Evolutionary conservation across 495 filamentous ascomycete species (phyloP).

Genomic region (Talaromyces trachyspermus): DNA sequence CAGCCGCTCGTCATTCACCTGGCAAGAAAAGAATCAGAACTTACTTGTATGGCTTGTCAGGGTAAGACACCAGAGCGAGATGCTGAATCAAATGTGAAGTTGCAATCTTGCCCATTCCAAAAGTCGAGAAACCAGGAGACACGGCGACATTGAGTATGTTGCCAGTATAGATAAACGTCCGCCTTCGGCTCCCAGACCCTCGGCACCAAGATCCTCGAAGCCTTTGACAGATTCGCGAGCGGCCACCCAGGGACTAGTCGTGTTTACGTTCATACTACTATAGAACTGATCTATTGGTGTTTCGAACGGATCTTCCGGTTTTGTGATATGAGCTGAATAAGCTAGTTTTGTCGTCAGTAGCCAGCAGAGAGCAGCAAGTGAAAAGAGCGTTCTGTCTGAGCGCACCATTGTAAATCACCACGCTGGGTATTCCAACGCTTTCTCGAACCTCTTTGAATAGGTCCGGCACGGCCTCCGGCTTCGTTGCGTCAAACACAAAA

Average conservation of each 20-base stretch:
- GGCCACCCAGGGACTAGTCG: neutral
- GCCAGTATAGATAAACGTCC: constrained; percentile 36
- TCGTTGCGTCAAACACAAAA: neutral
- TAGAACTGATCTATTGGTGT: neutral
- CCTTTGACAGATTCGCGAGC: neutral
- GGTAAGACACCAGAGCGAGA: constrained; percentile 25
- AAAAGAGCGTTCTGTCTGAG: neutral
- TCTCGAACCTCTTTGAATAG: neutral
- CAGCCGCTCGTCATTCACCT: constrained; percentile 4
- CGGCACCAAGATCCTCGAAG: constrained; percentile 1
- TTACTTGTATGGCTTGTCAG: constrained; percentile 32
- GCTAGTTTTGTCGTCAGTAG: too few relatives aligned
- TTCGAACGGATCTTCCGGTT: neutral
- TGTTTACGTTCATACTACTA: constrained; percentile 1
- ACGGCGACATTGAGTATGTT: constrained; percentile 28
- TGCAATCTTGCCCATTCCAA: constrained; percentile 34
- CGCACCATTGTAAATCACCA: constrained; percentile 4
- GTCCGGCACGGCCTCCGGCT: neutral
- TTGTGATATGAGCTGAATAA: neutral
- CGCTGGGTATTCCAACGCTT: neutral
- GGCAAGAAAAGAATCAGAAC: constrained; percentile 1
- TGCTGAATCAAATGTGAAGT: constrained; percentile 30
- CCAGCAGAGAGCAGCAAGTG: too few relatives aligned
- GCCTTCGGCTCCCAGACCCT: neutral
- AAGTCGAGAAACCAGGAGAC: constrained; percentile 19